Base-by-base conservation (phyloP, 495 filamentous ascomycete species). In the Pyronema domesticum region DNA sequence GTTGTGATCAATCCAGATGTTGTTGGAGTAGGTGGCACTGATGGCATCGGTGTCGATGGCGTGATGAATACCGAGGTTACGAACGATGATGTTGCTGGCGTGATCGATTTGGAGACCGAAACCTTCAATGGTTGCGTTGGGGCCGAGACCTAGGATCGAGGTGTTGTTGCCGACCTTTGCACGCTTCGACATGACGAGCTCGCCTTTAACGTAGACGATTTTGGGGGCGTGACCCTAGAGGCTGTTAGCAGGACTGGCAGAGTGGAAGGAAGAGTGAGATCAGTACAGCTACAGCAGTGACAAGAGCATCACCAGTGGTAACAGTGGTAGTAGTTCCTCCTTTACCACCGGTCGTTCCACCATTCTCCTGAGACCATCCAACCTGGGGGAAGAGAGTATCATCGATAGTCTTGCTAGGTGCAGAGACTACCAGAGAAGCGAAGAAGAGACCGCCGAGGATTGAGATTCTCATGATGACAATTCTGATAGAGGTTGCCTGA, bases 321-420 rank as follows among this genome's bases (percentile, higher is more conserved):
- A 70, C 68, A 3, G 58, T 61, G 18, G 57, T 58, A 7, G 51
- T 58, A 7, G 57, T 42, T 4, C 69, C 69, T 6, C 61, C 68
- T 18, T 54, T 44, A 18, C 69, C 69, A 8, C 69, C 64, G n/a
- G 66, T 70, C 0, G 69, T 70, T 0, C 65, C 45, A 7, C 71
- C 71, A 17, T 70, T 59, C 5, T 67, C 68, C 1, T 47, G 60
- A 19, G 55, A 47, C 14, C 51, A 60, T 40, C 60, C 54, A 43
- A 55, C 46, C 30, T 57, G 54, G 1, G 58, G 54, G 35, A 60
- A 62, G 45, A 47, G 10, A 19, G 45, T 14, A n/a, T 14, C 45
- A n/a, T 19, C 9, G 45, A n/a, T 14, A 19, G 23, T n/a, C 17
- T 6, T n/a, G 5, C 23, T 19, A 3, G 45, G 15, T n/a, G 45